Percentiles rank a stretch among this genome's conserved stretches.
These are phyloP conservation scores for Sporothrix inflata DNA, from an alignment of 2,329 filamentous ascomycete genomes.

Conservation along the genomic window DNA sequence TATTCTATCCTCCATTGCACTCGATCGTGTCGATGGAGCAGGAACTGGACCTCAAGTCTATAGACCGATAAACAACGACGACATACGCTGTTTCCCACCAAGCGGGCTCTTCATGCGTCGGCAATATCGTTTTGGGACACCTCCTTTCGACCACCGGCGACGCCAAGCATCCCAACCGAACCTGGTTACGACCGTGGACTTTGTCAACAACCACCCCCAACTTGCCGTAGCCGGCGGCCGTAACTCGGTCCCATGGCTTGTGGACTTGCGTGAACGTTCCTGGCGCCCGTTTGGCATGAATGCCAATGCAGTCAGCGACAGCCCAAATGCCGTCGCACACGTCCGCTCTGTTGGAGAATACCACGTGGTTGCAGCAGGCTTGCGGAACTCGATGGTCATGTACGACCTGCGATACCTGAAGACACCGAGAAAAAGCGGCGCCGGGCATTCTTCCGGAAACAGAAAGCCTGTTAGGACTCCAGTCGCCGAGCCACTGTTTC, in stretches of 20 bases:
- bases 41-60: not conserved
- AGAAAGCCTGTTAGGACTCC: not conserved
- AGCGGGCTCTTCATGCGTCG: not conserved
- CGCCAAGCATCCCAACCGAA: not conserved
- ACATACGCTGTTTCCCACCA: not conserved
- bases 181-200: conserved; percentile 30
- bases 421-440: not conserved
- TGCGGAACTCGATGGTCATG: conserved; percentile 53
- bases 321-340: conserved; percentile 43
- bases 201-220: conserved; percentile 41
- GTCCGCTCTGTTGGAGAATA: conserved; percentile 53
- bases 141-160: not conserved
- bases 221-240: conserved; percentile 56
- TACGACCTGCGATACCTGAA: conserved; percentile 58
- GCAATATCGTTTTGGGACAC: not conserved
- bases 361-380: conserved; percentile 57
- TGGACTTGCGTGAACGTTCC: conserved; percentile 48
- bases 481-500: conserved; percentile 46
- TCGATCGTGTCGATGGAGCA: not conserved
- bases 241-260: conserved; percentile 49
- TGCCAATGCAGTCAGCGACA: not conserved
- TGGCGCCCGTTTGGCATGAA: conserved; percentile 21
- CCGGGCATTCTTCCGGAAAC: too few species aligned
- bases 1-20: too few species aligned
- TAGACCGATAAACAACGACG: not conserved